Evolutionary conservation across 352 stramenopile species (phyloP).

Genomic region (Stramenopiles sp.): DNA sequence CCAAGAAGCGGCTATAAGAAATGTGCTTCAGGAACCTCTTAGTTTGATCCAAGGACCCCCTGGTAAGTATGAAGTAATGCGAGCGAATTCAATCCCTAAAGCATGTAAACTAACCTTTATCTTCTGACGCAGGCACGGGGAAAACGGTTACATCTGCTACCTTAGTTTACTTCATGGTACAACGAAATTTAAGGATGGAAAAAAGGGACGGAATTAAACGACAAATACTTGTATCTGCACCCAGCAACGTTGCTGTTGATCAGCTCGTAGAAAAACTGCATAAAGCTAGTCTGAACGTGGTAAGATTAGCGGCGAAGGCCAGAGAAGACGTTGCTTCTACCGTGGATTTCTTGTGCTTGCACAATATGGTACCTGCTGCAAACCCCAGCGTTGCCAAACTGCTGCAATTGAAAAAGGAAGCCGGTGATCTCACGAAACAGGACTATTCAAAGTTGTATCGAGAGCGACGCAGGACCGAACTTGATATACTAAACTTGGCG

Average conservation of each 20-base stretch:
- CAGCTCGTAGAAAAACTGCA: slow-evolving; percentile 81
- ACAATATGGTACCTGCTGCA: neutral
- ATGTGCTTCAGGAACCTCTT: slow-evolving; percentile 84
- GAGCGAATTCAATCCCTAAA: neutral
- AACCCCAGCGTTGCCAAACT: neutral
- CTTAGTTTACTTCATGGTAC: slow-evolving; percentile 76
- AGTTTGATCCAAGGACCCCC: slow-evolving; percentile 56
- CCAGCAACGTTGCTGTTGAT: slow-evolving; percentile 95
- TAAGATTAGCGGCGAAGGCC: neutral
- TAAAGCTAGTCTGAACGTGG: neutral
- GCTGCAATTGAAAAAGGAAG: neutral
- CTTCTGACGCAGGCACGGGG: slow-evolving; percentile 30
- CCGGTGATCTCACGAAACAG: neutral
- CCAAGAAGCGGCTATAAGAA: slow-evolving; percentile 80
- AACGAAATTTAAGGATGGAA: slow-evolving; percentile 39
- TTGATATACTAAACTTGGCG: slow-evolving; percentile 27
- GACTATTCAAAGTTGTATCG: neutral
- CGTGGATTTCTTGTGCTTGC: neutral
- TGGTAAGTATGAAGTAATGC: slow-evolving; percentile 39
- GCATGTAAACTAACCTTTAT: neutral
- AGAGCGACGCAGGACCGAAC: neutral
- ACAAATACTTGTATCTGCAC: slow-evolving; percentile 75
- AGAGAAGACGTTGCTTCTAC: neutral
- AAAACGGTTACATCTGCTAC: slow-evolving; percentile 95
- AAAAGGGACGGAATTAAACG: neutral